Percentiles rank a stretch among this genome's conserved stretches.
Evolutionary conservation across 305 asterid genomes (phyloP).

Genomic region (Solanum hybrid): DNA sequence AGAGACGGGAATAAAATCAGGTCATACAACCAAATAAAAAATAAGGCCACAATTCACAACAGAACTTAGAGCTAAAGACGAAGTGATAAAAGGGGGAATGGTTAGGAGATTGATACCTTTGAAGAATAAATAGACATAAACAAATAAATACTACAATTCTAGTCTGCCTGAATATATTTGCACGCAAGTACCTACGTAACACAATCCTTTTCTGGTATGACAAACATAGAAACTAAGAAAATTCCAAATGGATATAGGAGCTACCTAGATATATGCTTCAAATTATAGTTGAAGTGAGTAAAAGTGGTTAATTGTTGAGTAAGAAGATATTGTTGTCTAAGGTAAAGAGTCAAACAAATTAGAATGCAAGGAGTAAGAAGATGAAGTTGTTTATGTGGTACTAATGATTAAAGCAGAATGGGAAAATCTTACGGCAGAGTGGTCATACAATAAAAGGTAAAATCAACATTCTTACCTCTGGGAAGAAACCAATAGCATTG

Average conservation of each 20-base stretch:
- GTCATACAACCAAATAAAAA: neutral
- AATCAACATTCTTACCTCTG: conserved; percentile 55
- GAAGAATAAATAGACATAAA: neutral
- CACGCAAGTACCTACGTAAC: neutral
- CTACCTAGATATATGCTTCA: neutral
- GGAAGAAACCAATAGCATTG: conserved; percentile 82
- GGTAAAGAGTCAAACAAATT: neutral
- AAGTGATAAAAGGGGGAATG: neutral
- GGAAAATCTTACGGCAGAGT: neutral
- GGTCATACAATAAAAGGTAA: neutral
- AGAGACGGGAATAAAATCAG: neutral
- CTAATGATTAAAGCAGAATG: neutral
- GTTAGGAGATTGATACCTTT: neutral
- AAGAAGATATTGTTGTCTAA: neutral
- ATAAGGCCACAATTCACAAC: neutral
- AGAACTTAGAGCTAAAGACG: neutral
- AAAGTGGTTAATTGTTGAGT: neutral
- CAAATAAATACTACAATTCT: neutral
- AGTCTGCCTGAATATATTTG: neutral
- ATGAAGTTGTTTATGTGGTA: neutral
- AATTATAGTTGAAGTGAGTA: neutral
- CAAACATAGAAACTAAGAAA: neutral
- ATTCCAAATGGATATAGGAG: neutral
- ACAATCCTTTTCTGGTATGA: neutral
- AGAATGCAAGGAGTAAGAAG: neutral